These are phyloP conservation scores for Cyberlindnera xylosilytica DNA, from an alignment of 805 yeast species.

Conservation along the genomic window DNA sequence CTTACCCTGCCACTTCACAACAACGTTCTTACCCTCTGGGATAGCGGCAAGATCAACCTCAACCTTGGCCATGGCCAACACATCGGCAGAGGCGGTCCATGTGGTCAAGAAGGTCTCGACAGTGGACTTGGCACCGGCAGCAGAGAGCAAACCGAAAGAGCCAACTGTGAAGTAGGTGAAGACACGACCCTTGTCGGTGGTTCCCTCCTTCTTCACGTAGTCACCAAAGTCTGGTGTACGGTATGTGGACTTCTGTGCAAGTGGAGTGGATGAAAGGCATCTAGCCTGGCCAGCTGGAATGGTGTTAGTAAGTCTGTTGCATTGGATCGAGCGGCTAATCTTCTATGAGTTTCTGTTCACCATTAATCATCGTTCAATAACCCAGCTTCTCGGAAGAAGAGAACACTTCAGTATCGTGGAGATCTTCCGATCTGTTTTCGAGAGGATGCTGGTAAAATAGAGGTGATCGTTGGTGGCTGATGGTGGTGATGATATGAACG, in stretches of 20 bases:
- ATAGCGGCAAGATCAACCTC: constrained; percentile 92
- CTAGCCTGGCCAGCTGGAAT: constrained; percentile 27
- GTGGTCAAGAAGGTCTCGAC: constrained; percentile 89
- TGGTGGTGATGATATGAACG: too few species aligned
- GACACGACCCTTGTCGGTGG: constrained; percentile 77
- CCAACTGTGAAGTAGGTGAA: constrained; percentile 98
- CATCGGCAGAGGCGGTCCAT: constrained; percentile 98
- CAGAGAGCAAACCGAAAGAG: constrained; percentile 82
- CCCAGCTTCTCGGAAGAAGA: too few species aligned
- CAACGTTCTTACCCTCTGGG: constrained; percentile 97
- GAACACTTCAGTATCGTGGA: too few species aligned
- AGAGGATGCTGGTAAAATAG: too few species aligned
- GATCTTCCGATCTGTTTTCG: too few species aligned
- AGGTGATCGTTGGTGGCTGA: too few species aligned
- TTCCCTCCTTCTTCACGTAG: constrained; percentile 67
- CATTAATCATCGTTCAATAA: too few species aligned
- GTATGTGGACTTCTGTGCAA: constrained; percentile 67
- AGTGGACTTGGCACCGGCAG: constrained; percentile 95
- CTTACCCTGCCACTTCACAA: constrained; percentile 99
- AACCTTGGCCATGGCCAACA: constrained; percentile 98
- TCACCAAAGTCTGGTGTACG: constrained; percentile 88
- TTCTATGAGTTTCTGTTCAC: too few species aligned
- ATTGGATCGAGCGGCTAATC: too few species aligned
- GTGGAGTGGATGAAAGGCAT: constrained; percentile 35
- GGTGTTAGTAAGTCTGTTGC: neutral